Evolutionary conservation across 2,329 filamentous ascomycete species (phyloP), one percentile per base, ranked within the genome.

Genomic region (Aspergillus tanneri): DNA sequence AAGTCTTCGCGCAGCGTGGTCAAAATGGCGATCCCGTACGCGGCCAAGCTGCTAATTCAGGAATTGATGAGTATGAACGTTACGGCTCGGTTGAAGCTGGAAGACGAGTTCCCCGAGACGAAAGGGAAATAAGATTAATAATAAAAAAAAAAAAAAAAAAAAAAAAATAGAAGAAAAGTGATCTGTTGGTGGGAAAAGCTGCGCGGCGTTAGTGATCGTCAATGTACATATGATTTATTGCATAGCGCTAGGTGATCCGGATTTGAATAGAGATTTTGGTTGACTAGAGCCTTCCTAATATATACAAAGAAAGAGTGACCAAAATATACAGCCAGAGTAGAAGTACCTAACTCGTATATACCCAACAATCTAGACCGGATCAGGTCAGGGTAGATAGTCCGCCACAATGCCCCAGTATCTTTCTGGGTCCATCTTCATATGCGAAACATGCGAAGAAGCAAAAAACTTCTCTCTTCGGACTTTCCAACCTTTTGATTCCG

Each of bases 11-110:
- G 87, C 48, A 84, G 87, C 23, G 89, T 99, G 21, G 86, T 90
- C 12, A 86, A 87, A 70, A 96, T 99, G 87, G 92, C 86, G 25
- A 95, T 99, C 80, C 93, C 93, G 25, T 99, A 99, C 71, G 93
- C 93, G 14, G 93, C 93, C 1, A 97, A 99, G 79, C 74, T 99
- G 65, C 75, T 99, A 47, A 89, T 97, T 40, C 93, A 99, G 75
- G 93, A 99, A 74, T 72, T 99, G 63, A 86, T 95, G 65, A 95
- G 90, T 69, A 99, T 99, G 93, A 99, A 99, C 69, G 90, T 99
- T n/a, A 88, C 91, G 53, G 92, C 95, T 50, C 80, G 88, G 49
- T 76, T 99, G 72, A 88, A 92, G 75, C 73, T 99, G 57, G 90
- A 90, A 62, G 93, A 99, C 66, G 90, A 97, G 72, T 99, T 99